These are phyloP conservation scores for Termitomyces heimii DNA, from an alignment of 768 basidiomycete species.

Conservation along the genomic window DNA sequence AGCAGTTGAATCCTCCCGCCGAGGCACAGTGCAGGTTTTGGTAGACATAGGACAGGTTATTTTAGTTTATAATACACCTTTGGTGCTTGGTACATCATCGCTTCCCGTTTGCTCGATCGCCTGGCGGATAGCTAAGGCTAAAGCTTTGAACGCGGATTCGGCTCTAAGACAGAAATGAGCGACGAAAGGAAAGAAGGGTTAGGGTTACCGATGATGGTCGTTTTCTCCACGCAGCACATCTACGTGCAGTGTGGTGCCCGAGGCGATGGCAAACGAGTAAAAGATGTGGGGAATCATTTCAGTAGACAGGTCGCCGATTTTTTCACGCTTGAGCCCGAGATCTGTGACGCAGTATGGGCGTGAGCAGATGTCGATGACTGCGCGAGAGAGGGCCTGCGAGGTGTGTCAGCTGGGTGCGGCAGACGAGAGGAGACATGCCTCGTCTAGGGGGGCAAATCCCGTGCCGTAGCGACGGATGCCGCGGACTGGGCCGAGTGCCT, in stretches of 20 bases:
- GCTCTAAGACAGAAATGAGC: conserved; percentile 44
- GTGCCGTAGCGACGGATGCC: conserved; percentile 95
- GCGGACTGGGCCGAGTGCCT: conserved; percentile 89
- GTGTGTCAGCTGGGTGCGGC: conserved; percentile 1
- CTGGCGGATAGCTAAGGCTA: conserved; percentile 91
- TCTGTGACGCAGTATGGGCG: conserved; percentile 94
- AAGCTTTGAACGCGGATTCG: conserved; percentile 97
- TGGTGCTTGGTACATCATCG: conserved; percentile 91
- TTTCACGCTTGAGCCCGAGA: conserved; percentile 81
- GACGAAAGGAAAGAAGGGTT: background rate
- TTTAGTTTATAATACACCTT: conserved; percentile 67
- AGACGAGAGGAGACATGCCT: conserved; percentile 44
- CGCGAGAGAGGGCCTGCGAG: conserved; percentile 76
- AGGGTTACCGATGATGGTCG: conserved; percentile 88
- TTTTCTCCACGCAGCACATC: conserved; percentile 94
- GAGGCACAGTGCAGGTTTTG: conserved; percentile 81
- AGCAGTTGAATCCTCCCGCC: conserved; percentile 74
- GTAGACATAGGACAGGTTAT: conserved; percentile 29
- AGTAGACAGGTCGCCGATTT: conserved; percentile 90
- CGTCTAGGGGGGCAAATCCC: conserved; percentile 94
- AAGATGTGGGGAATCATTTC: conserved; percentile 99
- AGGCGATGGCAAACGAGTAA: conserved; percentile 96
- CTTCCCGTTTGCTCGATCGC: conserved; percentile 90
- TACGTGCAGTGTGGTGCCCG: conserved; percentile 90
- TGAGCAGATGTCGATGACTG: conserved; percentile 97